phyloP scores from a whole-genome alignment of 2,329 filamentous ascomycete species.

The Ramichloridium luteum region DNA sequence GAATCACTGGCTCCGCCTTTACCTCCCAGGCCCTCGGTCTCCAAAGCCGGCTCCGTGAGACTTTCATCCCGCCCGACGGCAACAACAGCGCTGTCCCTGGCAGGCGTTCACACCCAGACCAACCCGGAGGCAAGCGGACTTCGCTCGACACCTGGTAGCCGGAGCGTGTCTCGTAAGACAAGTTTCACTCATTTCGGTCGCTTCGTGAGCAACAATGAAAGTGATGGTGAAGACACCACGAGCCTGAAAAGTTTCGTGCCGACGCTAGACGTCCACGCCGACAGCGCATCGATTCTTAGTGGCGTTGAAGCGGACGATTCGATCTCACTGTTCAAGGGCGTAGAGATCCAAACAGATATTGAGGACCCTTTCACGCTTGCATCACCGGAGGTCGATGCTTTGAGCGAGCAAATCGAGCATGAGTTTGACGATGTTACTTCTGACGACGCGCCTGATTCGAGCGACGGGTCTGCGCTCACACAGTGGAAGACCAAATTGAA shows the following conservation, averaged over 20 bases:
- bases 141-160: conserved; percentile 18
- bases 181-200: conserved; percentile 29
- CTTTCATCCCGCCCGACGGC: conserved; percentile 41
- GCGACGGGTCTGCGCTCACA: conserved; percentile 47
- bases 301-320: conserved; percentile 53
- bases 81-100: conserved; percentile 72
- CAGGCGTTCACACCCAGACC: conserved; percentile 66
- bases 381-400: conserved; percentile 33
- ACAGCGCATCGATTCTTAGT: conserved; percentile 70
- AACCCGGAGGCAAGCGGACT: conserved; percentile 43
- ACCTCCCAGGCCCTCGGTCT: conserved; percentile 23
- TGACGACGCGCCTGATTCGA: conserved; percentile 39
- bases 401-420: conserved; percentile 54
- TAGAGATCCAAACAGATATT: conserved; percentile 48
- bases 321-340: conserved; percentile 56
- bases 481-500: conserved; percentile 89
- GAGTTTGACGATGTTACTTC: conserved; percentile 70
- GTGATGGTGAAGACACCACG: conserved; percentile 49
- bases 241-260: conserved; percentile 57
- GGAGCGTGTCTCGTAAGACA: conserved; percentile 28
- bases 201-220: conserved; percentile 33
- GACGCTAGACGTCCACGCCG: conserved; percentile 50
- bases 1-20: conserved; percentile 27
- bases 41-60: conserved; percentile 19
- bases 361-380: conserved; percentile 48